Conservation (phyloP, 257 asterid species). For the Solanum habrochaites region DNA sequence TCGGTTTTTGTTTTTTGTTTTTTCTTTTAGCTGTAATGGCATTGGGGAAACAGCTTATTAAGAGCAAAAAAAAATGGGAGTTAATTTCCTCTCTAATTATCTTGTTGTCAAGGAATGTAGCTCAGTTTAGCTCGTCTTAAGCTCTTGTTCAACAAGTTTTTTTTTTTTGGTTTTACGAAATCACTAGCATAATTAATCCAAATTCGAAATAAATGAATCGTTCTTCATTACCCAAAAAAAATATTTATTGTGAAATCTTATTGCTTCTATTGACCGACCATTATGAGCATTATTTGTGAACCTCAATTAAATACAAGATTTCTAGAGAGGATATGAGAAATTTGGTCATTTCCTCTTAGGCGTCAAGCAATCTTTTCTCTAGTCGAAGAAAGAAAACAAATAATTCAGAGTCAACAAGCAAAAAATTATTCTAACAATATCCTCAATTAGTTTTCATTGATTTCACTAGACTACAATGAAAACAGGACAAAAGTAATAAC, state of each 20-base stretch:
- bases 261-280: background rate
- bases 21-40: conserved; percentile 20
- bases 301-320: background rate
- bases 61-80: background rate
- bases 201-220: background rate
- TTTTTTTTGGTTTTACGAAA: background rate
- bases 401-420: background rate
- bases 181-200: background rate
- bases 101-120: conserved; percentile 35
- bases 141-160: background rate
- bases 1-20: conserved; percentile 4
- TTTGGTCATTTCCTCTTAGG: too few relatives aligned
- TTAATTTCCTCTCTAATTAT: conserved; percentile 24
- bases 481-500: background rate
- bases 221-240: background rate
- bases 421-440: background rate
- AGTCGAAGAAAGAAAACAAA: background rate
- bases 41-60: conserved; percentile 31
- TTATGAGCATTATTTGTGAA: background rate
- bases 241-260: background rate
- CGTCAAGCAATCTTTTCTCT: background rate
- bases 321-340: background rate
- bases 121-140: conserved; percentile 3
- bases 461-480: background rate
- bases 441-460: background rate